These are phyloP conservation scores for Adiantum capillusveneris DNA, from an alignment of 75 land plant genomes.

Conservation along the genomic window DNA sequence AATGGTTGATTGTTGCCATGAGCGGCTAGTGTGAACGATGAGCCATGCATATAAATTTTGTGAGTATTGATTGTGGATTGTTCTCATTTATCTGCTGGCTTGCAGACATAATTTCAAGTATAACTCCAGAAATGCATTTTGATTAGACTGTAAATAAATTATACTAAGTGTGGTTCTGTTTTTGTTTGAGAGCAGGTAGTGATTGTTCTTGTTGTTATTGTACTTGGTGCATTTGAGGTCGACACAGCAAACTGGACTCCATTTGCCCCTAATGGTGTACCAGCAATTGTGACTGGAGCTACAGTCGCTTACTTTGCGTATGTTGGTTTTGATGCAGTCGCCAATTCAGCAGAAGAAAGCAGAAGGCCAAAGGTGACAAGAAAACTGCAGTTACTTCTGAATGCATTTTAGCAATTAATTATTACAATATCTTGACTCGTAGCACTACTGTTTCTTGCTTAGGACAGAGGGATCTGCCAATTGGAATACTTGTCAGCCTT, in stretches of 20 bases:
- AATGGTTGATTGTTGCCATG: too few species aligned
- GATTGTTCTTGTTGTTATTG: slow-evolving; percentile 74
- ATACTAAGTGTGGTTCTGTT: too few species aligned
- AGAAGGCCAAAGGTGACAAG: slow-evolving; percentile 76
- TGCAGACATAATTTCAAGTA: too few species aligned
- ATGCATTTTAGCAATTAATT: too few species aligned
- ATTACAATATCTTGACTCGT: background rate
- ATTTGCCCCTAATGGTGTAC: slow-evolving; percentile 83
- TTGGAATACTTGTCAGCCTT: slow-evolving; percentile 85
- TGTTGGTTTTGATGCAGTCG: slow-evolving; percentile 99
- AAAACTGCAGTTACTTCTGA: too few species aligned
- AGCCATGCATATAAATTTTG: too few species aligned
- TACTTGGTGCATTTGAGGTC: slow-evolving; percentile 71
- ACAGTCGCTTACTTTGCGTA: slow-evolving; percentile 95
- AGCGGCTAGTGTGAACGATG: too few species aligned
- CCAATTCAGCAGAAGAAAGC: slow-evolving; percentile 97
- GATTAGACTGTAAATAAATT: too few species aligned
- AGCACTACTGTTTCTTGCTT: background rate
- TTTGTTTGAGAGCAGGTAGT: slow-evolving; percentile 81
- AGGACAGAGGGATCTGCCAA: slow-evolving; percentile 82
- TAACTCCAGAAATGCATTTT: too few species aligned
- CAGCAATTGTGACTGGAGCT: slow-evolving; percentile 75
- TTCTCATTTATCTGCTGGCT: too few species aligned
- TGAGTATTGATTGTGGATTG: too few species aligned
- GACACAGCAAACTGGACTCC: slow-evolving; percentile 92